These are phyloP conservation scores for Agapanthus africanus DNA, from an alignment of 106 monocot species.

Conservation along the genomic window DNA sequence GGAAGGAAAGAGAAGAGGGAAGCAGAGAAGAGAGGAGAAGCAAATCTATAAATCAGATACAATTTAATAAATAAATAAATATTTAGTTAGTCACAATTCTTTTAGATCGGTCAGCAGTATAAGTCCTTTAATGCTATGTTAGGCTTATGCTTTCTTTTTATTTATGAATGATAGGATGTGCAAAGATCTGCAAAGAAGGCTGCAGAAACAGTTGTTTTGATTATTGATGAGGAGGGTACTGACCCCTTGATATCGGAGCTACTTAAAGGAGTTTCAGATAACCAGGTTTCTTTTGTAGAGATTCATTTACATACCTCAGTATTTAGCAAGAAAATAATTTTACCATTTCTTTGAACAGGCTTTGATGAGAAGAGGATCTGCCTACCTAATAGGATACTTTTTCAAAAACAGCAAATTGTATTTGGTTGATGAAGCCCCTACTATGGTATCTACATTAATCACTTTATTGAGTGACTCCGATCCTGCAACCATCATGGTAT, in stretches of 20 bases:
- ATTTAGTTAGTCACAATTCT: no score
- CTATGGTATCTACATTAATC: constrained; percentile 73
- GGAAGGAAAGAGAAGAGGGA: no score
- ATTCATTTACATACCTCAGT: not conserved
- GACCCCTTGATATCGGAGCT: constrained; percentile 72
- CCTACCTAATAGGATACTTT: constrained; percentile 85
- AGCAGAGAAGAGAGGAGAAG: not conserved
- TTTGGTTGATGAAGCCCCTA: constrained; percentile 77
- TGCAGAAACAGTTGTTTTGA: constrained; percentile 89
- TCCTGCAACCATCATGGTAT: constrained; percentile 66
- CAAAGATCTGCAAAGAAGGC: constrained; percentile 76
- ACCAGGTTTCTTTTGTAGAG: constrained; percentile 37
- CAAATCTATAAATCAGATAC: not conserved
- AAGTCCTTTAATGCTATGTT: no score
- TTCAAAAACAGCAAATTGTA: constrained; percentile 88
- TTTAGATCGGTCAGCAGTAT: no score
- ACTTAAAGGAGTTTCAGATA: constrained; percentile 61
- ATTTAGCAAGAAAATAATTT: not conserved
- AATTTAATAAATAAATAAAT: no score
- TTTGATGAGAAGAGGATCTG: constrained; percentile 78
- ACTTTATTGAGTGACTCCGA: constrained; percentile 77
- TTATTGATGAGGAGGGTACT: constrained; percentile 86
- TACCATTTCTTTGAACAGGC: constrained; percentile 31
- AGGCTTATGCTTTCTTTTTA: not conserved
- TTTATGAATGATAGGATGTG: constrained; percentile 42